Evolutionary conservation across 1,284 basidiomycete genomes (phyloP), one percentile per base, ranked within the genome.

Genomic region (Stygiomarasmius scandens): DNA sequence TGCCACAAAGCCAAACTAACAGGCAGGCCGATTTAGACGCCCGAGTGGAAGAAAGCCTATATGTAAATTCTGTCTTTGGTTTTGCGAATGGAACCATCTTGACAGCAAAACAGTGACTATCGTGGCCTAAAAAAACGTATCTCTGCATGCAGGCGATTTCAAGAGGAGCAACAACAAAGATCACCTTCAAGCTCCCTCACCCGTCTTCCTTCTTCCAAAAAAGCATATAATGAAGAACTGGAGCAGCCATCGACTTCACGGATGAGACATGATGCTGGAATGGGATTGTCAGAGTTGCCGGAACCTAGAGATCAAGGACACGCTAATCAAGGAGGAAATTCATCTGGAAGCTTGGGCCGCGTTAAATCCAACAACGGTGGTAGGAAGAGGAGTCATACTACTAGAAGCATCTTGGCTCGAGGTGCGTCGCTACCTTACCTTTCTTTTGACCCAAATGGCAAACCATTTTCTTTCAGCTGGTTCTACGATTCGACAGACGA

Each of bases 11-110:
- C 27, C 22, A 49, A 53, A 19, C 22, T 57, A 52, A 32, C 27
- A 16, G n/a, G 49, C 23, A 14, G 59, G n/a, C 6, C 36, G 36
- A 25, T 3, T 14, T 34, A 92, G 90, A 85, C 81, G 34, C 85
- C 89, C 1, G 90, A 93, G 73, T 93, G 90, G 90, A 88, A 90
- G 67, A 85, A 79, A 61, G 90, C 88, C 14, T 93, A 93, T 69
- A 90, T 93, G 90, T 91, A 63, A 58, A 81, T 67, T 46, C 24
- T 46, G 52, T 45, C 34, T 46, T 49, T 55, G 52, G 47, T 41
- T 54, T 34, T 32, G 45, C 32, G 56, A 55, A 41, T 54, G 56
- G 14, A n/a, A 25, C 25, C 44, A 44, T 61, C 57, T 49, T 41
- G 34, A 51, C 45, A 34, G 47, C 41, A 38, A 51, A 32, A 14